Percentiles rank a stretch among this genome's conserved stretches.
Conservation (phyloP, 2,329 filamentous ascomycete species). For the Aotearoamyces nothofagi region DNA sequence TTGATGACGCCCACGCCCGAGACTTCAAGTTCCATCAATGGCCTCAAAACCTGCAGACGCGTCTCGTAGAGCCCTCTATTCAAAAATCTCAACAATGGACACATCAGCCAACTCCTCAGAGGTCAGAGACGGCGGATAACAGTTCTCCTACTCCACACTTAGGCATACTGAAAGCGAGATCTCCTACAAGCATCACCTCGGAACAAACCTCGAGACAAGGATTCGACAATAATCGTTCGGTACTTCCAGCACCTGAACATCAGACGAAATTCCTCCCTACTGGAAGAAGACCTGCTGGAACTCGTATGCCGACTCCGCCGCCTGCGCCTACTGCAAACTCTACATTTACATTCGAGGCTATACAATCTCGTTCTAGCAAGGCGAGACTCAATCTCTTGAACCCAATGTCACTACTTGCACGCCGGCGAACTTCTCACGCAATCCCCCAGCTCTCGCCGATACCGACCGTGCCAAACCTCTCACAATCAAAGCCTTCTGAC, state of each 20-base stretch:
- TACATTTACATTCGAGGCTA: constrained; percentile 11
- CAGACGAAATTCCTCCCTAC: constrained; percentile 7
- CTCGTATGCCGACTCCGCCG: constrained; percentile 14
- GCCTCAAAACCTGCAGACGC: background rate
- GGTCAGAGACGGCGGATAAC: background rate
- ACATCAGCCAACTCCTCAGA: constrained; percentile 1
- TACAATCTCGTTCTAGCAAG: constrained; percentile 13
- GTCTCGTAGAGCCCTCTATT: background rate
- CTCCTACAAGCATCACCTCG: too few relatives aligned
- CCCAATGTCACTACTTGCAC: constrained; percentile 21
- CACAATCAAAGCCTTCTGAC: constrained; percentile 16
- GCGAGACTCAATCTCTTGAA: constrained; percentile 21
- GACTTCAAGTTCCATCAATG: background rate
- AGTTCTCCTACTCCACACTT: too few relatives aligned
- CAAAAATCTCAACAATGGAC: constrained; percentile 1
- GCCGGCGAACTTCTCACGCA: constrained; percentile 18
- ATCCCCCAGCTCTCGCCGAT: constrained; percentile 14
- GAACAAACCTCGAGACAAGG: too few relatives aligned
- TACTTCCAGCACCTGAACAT: background rate
- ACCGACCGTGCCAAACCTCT: constrained; percentile 9
- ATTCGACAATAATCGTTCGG: background rate
- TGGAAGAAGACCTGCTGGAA: constrained; percentile 11
- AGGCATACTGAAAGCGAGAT: background rate
- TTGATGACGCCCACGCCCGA: constrained; percentile 5
- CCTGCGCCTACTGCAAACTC: constrained; percentile 4